Percentiles rank a stretch among this genome's conserved stretches.
Evolutionary conservation across 1,284 basidiomycete species (phyloP).

Genomic region (Mycena citricolor): DNA sequence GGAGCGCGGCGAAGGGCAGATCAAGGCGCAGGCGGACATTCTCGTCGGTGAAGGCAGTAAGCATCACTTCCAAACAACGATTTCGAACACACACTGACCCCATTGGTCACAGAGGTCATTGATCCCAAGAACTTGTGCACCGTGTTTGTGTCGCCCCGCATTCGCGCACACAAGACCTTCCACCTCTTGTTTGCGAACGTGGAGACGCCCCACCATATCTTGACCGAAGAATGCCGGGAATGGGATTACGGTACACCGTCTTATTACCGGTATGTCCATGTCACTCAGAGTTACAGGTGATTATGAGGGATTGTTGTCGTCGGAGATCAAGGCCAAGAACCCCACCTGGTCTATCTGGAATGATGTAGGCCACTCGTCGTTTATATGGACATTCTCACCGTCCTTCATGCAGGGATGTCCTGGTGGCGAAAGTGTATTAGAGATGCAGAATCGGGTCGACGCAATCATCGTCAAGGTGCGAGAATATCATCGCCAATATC

Average conservation of each 20-base stretch:
- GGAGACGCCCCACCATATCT: conserved; percentile 49
- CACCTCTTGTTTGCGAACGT: conserved; percentile 70
- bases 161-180: conserved; percentile 83
- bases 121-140: conserved; percentile 80
- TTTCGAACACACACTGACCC: conserved; percentile 13
- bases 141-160: conserved; percentile 80
- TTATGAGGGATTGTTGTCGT: conserved; percentile 79
- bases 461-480: conserved; percentile 72
- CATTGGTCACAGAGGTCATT: conserved; percentile 61
- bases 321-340: conserved; percentile 70
- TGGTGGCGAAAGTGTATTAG: conserved; percentile 78
- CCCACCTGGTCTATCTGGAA: conserved; percentile 81
- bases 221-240: conserved; percentile 71
- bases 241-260: conserved; percentile 81
- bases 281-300: conserved; percentile 52
- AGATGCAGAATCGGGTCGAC: conserved; percentile 82
- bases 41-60: conserved; percentile 79
- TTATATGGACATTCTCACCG: conserved; percentile 6
- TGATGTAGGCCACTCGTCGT: conserved; percentile 57
- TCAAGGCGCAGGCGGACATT: conserved; percentile 61
- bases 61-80: conserved; percentile 31
- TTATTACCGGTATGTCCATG: background rate
- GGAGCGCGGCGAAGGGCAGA: conserved; percentile 72
- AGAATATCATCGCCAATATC: conserved; percentile 72
- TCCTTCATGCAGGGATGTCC: conserved; percentile 62